phyloP scores from a whole-genome alignment of 2,329 filamentous ascomycete species.

The Chaetothyriales sp. region DNA sequence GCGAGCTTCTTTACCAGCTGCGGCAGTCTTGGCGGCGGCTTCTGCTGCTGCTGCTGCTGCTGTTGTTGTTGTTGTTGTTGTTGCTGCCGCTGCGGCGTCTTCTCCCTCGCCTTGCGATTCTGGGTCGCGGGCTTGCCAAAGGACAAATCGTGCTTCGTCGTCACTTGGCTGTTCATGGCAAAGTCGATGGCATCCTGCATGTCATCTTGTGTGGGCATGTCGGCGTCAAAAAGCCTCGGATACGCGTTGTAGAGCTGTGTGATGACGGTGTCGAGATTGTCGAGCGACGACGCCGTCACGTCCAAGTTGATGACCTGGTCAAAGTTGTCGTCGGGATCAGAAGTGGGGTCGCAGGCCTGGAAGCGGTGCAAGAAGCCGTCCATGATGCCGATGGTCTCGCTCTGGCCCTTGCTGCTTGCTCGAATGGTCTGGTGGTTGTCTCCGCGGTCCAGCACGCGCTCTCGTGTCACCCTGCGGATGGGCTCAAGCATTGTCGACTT shows the following conservation, averaged over 20 bases:
- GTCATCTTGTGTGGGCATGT: conserved; percentile 56
- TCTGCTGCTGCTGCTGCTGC: conserved; percentile 5
- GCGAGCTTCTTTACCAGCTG: conserved; percentile 37
- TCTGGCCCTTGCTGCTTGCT: conserved; percentile 54
- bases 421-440: conserved; percentile 98
- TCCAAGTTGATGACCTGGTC: conserved; percentile 77
- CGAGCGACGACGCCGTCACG: conserved; percentile 59
- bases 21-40: conserved; percentile 4
- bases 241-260: conserved; percentile 59
- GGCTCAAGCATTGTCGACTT: conserved; percentile 48
- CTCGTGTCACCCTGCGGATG: conserved; percentile 61
- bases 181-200: conserved; percentile 67
- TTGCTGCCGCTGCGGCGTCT: conserved; percentile 15
- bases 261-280: conserved; percentile 73
- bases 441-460: conserved; percentile 68
- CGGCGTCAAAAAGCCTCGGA: conserved; percentile 54
- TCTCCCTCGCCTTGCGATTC: conserved; percentile 18
- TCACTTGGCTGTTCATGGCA: conserved; percentile 59
- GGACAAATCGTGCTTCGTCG: conserved; percentile 61
- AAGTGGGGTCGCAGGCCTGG: conserved; percentile 56
- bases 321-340: conserved; percentile 65
- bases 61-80: conserved; percentile 12
- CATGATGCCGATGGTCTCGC: conserved; percentile 82
- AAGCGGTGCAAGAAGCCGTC: conserved; percentile 82
- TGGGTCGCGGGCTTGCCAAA: conserved; percentile 39